Evolutionary conservation across 2,329 filamentous ascomycete genomes (phyloP), one percentile per base, ranked within the genome.

Genomic region (Penicillium oxalicum): DNA sequence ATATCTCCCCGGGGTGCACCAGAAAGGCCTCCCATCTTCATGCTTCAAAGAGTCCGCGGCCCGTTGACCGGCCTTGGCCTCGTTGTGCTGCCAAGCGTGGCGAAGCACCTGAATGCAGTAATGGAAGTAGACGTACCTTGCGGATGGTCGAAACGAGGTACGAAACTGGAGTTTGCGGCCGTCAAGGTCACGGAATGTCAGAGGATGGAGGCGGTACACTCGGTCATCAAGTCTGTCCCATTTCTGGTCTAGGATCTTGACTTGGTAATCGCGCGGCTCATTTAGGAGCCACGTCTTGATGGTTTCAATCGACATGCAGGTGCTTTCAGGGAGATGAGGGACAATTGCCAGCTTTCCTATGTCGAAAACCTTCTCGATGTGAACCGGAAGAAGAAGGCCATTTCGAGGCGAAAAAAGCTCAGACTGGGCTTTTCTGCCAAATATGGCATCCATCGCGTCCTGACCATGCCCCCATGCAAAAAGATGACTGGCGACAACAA

Each of bases 51-150:
- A 9, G 9, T 25, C 40, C 9, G 40, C 40, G 18, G 40, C 40
- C 26, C 32, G 18, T 9, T 2, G 12, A 9, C 9, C 6, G 24
- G 26, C 32, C 5, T 42, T 42, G n/a, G 27, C 40, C 18, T 42
- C 40, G 18, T 33, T 42, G n/a, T 52, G 44, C 25, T 55, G 46
- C 57, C 55, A 58, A 7, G 40, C 50, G 8, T 33, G 38, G 12
- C 55, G 47, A 12, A 60, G 29, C 0, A 57, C 40, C 29, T 58
- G 54, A 3, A 56, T 33, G 27, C 54, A 57, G 13, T 56, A 60
- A 25, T 60, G 56, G 12, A 58, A 58, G 24, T 60, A 60, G 1
- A 60, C 12, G 41, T 56, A 60, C 4, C 56, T 11, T 2, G 52
- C 54, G 18, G 45, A 47, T 4, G 57, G 56, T 9, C 57, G 41